A percentile compares a stretch with the other conserved stretches of the same genome.
Conservation (phyloP, 2,329 filamentous ascomycete species). For the Xylaria sp. region DNA sequence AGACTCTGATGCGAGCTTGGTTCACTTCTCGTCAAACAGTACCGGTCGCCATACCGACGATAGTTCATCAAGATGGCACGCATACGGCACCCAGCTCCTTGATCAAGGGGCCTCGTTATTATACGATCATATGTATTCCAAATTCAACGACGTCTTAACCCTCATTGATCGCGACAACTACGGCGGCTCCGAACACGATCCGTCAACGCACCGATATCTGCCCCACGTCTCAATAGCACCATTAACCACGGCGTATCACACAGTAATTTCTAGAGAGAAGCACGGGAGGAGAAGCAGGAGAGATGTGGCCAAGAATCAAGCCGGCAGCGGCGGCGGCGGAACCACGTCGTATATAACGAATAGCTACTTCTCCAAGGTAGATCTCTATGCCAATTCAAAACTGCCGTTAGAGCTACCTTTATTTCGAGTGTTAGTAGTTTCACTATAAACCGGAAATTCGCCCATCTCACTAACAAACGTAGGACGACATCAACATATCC, state of each 20-base stretch:
- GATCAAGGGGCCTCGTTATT: constrained; percentile 41
- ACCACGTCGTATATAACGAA: constrained; percentile 39
- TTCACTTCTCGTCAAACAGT: constrained; percentile 36
- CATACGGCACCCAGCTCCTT: constrained; percentile 39
- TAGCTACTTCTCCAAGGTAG: constrained; percentile 69
- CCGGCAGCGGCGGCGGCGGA: constrained; percentile 23
- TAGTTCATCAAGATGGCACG: constrained; percentile 40
- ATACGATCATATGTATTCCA: constrained; percentile 55
- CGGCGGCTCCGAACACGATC: constrained; percentile 48
- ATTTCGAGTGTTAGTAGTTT: constrained; percentile 54
- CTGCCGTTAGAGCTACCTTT: constrained; percentile 62
- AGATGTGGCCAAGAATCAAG: constrained; percentile 35
- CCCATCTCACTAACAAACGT: constrained; percentile 18
- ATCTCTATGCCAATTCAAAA: constrained; percentile 71
- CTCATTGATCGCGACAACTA: constrained; percentile 61
- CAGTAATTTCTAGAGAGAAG: constrained; percentile 13
- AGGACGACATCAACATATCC: constrained; percentile 69
- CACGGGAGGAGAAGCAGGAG: constrained; percentile 31
- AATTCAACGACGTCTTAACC: constrained; percentile 64
- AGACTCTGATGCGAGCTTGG: constrained; percentile 40
- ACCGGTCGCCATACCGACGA: constrained; percentile 40
- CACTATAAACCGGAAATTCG: neutral
- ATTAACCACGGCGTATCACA: constrained; percentile 13
- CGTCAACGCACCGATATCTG: constrained; percentile 39
- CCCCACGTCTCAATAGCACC: constrained; percentile 9